These are phyloP conservation scores for Ustilago nuda DNA, from an alignment of 1,284 basidiomycete species.

Conservation along the genomic window DNA sequence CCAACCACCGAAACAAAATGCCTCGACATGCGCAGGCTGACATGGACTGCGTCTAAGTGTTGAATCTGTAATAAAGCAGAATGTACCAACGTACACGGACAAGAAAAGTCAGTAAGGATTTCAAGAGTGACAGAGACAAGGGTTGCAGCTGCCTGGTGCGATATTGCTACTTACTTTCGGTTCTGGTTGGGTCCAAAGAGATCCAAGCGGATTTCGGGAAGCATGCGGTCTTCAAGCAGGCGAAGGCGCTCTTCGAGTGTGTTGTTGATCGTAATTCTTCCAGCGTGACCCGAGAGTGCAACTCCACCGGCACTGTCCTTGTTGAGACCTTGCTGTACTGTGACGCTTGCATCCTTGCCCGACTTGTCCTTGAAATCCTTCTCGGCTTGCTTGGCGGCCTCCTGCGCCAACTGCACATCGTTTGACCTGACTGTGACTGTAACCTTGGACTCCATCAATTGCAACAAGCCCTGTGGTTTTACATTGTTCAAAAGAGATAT, in stretches of 20 bases:
- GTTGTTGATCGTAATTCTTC: constrained; percentile 67
- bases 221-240: constrained; percentile 66
- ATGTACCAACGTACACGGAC: not conserved
- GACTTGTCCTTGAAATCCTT: constrained; percentile 80
- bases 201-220: constrained; percentile 66
- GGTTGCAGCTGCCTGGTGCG: not conserved
- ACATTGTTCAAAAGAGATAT: not conserved
- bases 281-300: constrained; percentile 56
- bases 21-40: not conserved
- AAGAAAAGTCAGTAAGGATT: constrained; percentile 3
- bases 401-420: constrained; percentile 67
- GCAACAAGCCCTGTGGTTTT: constrained; percentile 57
- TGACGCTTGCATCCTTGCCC: constrained; percentile 77
- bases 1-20: not conserved
- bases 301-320: constrained; percentile 73
- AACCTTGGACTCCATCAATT: constrained; percentile 64
- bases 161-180: constrained; percentile 58
- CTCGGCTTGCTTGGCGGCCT: constrained; percentile 77
- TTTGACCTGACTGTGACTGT: constrained; percentile 56
- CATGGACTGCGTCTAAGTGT: constrained; percentile 23
- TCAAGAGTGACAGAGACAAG: not conserved
- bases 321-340: constrained; percentile 77
- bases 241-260: constrained; percentile 67
- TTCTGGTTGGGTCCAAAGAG: constrained; percentile 67
- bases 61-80: constrained; percentile 29